A percentile compares a stretch with the other conserved stretches of the same genome.
These are phyloP conservation scores for Talaromyces nanjingensis DNA, from an alignment of 495 filamentous ascomycete species.

Conservation along the genomic window DNA sequence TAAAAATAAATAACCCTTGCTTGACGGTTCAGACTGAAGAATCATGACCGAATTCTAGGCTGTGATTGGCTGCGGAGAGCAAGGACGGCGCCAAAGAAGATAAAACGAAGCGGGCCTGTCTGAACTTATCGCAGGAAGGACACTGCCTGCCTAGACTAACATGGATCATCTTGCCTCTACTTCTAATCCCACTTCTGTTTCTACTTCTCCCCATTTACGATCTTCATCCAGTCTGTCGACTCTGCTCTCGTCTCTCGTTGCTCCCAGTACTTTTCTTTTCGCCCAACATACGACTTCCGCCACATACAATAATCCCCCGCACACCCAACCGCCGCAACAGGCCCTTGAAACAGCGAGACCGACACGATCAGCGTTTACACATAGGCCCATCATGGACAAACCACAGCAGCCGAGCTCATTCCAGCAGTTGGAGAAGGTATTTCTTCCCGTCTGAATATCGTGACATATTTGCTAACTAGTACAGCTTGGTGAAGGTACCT, in stretches of 20 bases:
- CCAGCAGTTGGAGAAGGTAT: constrained; percentile 91
- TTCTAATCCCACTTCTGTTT: background rate
- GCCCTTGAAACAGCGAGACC: background rate
- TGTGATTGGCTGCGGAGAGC: constrained; percentile 1
- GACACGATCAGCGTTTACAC: background rate
- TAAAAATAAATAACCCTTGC: background rate
- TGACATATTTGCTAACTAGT: constrained; percentile 9
- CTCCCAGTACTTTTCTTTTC: constrained; percentile 34
- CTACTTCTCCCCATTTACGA: background rate
- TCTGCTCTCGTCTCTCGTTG: constrained; percentile 27
- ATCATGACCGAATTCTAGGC: background rate
- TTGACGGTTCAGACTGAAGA: background rate
- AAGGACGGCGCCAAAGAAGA: background rate
- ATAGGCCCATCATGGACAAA: constrained; percentile 63
- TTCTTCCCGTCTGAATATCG: background rate
- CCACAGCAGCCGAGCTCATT: constrained; percentile 90
- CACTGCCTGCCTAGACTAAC: constrained; percentile 17
- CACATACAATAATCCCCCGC: constrained; percentile 10
- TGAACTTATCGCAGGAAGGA: background rate
- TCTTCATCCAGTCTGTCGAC: background rate
- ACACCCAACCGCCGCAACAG: constrained; percentile 6
- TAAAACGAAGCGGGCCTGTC: background rate
- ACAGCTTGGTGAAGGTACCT: constrained; percentile 92
- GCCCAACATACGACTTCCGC: constrained; percentile 10
- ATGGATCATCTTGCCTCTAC: constrained; percentile 5